Conservation (phyloP, 768 basidiomycete species). For the Sistotremastrum niveocremeum region DNA sequence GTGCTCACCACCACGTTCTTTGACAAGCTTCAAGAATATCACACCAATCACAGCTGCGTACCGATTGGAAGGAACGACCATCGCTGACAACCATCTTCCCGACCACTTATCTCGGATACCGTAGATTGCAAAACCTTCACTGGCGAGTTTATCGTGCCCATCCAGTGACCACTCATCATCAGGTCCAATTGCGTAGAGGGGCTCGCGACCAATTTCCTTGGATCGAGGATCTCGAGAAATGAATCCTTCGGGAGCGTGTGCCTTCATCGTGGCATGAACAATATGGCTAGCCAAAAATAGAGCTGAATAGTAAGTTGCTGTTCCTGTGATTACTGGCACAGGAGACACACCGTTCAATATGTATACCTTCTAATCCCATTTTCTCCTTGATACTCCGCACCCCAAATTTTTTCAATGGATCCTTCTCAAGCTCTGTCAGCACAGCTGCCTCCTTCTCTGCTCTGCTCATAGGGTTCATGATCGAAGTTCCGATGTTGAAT, state of each 20-base stretch:
- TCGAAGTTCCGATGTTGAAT: no score
- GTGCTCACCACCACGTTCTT: constrained; percentile 14
- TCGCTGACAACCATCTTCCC: constrained; percentile 18
- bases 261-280: constrained; percentile 17
- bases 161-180: constrained; percentile 24
- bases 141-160: constrained; percentile 27
- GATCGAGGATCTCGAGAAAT: constrained; percentile 14
- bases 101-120: constrained; percentile 22
- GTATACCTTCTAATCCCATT: constrained; percentile 4
- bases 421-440: constrained; percentile 6
- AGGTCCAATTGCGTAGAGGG: constrained; percentile 19
- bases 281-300: constrained; percentile 3
- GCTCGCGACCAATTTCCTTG: constrained; percentile 15
- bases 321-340: not conserved
- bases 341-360: constrained; percentile 4
- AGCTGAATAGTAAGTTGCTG: not conserved
- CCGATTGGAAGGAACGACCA: constrained; percentile 27
- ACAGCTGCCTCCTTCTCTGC: no score
- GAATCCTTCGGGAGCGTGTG: constrained; percentile 17
- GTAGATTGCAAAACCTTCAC: constrained; percentile 27
- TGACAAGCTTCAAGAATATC: constrained; percentile 18
- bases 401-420: constrained; percentile 6
- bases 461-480: no score
- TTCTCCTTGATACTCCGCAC: constrained; percentile 8
- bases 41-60: constrained; percentile 17